These are phyloP conservation scores for Candida verbasci DNA, from an alignment of 805 yeast genomes.

Conservation along the genomic window DNA sequence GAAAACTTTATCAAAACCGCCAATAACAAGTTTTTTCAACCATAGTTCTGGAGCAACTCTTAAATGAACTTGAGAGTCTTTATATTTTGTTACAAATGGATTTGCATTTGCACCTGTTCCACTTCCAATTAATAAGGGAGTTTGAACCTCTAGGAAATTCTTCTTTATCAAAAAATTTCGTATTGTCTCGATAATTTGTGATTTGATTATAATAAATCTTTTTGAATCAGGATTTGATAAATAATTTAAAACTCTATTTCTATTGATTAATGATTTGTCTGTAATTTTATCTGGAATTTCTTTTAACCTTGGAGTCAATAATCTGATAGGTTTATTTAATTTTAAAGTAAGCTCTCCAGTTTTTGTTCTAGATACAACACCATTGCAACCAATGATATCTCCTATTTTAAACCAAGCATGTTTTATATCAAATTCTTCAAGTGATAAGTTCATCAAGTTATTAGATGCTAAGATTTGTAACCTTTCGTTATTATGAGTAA, in stretches of 20 bases:
- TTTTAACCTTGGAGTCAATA: constrained; percentile 63
- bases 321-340: constrained; percentile 40
- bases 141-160: constrained; percentile 77
- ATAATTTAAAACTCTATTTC: constrained; percentile 71
- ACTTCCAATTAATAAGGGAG: constrained; percentile 73
- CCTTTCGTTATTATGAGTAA: constrained; percentile 53
- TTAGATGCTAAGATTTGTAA: constrained; percentile 63
- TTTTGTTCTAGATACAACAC: constrained; percentile 71
- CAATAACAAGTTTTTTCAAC: constrained; percentile 77
- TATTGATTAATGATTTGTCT: constrained; percentile 53
- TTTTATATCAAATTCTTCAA: constrained; percentile 36
- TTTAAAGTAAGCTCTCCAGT: constrained; percentile 76
- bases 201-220: constrained; percentile 46
- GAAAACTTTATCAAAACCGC: constrained; percentile 82
- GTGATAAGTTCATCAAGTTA: constrained; percentile 39
- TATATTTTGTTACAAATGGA: constrained; percentile 66
- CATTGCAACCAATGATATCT: constrained; percentile 63
- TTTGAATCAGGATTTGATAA: constrained; percentile 52
- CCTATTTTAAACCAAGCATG: constrained; percentile 58
- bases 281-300: constrained; percentile 54
- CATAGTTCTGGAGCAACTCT: constrained; percentile 95
- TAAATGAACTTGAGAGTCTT: constrained; percentile 43
- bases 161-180: constrained; percentile 51
- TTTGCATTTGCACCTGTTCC: constrained; percentile 90
- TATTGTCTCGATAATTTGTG: constrained; percentile 50